Evolutionary conservation across 306 rosid genomes (phyloP).

Genomic region (Abrus pulchellus): DNA sequence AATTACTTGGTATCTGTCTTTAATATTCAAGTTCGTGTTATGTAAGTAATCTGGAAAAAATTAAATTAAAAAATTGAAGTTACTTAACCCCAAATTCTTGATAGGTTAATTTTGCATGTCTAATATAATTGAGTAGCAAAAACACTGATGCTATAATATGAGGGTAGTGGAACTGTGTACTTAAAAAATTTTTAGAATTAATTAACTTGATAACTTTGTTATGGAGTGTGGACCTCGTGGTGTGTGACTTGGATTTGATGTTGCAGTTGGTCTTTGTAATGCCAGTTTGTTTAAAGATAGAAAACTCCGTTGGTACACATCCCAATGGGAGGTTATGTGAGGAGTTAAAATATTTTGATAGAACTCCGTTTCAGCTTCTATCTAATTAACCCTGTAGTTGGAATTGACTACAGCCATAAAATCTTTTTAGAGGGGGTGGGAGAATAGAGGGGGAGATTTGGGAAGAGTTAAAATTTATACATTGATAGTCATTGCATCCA

Average conservation of each 20-base stretch:
- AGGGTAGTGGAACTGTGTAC: neutral
- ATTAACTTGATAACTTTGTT: neutral
- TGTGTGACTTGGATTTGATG: neutral
- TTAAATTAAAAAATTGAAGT: neutral
- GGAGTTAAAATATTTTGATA: too few species aligned
- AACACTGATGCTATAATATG: neutral
- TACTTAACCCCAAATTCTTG: neutral
- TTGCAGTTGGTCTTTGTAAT: neutral
- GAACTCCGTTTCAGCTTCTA: too few species aligned
- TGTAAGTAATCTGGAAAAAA: neutral
- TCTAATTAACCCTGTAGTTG: neutral
- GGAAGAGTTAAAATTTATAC: neutral
- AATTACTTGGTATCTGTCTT: constrained; percentile 18
- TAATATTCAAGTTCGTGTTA: neutral
- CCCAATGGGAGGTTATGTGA: too few species aligned
- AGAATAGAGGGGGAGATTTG: neutral
- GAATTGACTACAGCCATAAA: neutral
- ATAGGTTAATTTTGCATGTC: constrained; percentile 9
- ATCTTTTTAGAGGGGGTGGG: neutral
- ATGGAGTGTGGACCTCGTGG: neutral
- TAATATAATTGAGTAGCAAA: neutral
- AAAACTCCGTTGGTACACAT: too few species aligned
- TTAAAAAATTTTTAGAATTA: neutral
- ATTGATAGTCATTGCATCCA: constrained; percentile 26
- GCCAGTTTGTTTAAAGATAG: too few species aligned